These are phyloP conservation scores for Yamadazyma pseudoaaseri DNA, from an alignment of 1,139 yeast species.

Conservation along the genomic window DNA sequence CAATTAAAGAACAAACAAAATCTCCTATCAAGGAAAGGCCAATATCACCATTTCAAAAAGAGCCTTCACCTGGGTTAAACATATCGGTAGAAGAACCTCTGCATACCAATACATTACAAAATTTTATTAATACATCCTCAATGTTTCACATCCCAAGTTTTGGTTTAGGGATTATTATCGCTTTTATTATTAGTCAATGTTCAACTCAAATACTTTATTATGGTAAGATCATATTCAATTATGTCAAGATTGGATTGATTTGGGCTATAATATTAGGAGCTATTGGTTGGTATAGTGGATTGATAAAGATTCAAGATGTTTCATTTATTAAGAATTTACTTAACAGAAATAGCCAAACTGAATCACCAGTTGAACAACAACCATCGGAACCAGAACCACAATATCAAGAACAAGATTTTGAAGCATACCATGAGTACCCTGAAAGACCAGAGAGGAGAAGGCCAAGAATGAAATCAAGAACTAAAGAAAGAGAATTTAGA, in stretches of 20 bases:
- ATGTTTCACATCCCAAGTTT: conserved; percentile 34
- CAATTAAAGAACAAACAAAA: background rate
- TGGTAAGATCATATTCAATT: conserved; percentile 18
- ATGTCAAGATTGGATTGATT: conserved; percentile 23
- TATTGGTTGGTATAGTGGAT: conserved; percentile 31
- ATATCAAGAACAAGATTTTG: background rate
- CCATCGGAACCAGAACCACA: background rate
- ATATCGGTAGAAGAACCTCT: conserved; percentile 5
- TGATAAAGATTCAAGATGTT: conserved; percentile 24
- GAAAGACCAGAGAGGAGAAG: conserved; percentile 6
- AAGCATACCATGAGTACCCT: conserved; percentile 1
- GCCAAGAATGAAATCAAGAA: conserved; percentile 6
- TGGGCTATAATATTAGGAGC: conserved; percentile 28
- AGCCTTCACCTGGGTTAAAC: conserved; percentile 8
- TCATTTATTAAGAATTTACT: conserved; percentile 5
- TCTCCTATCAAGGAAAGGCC: conserved; percentile 2
- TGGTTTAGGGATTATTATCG: conserved; percentile 26
- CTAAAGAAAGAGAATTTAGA: conserved; percentile 4
- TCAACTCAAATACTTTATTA: conserved; percentile 23
- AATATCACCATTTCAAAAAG: conserved; percentile 8
- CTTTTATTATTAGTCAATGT: conserved; percentile 19
- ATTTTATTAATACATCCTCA: conserved; percentile 6
- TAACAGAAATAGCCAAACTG: background rate
- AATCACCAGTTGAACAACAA: background rate
- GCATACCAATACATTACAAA: background rate